Evolutionary conservation across 495 filamentous ascomycete genomes (phyloP).

Genomic region (Ascodesmis nigricans): DNA sequence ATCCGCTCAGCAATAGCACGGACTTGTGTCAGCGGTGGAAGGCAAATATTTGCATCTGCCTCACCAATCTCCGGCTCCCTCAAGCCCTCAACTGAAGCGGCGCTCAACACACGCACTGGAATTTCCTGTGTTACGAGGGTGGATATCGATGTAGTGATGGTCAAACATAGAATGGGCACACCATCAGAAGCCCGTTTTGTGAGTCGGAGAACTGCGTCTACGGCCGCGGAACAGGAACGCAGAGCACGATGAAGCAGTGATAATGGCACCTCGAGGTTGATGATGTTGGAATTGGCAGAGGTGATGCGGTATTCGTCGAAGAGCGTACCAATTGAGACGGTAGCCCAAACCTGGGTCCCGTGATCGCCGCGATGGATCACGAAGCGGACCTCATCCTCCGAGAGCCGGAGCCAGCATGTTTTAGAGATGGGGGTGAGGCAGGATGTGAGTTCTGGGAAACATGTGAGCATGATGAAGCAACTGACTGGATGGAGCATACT

Average conservation of each 20-base stretch:
- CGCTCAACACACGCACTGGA: constrained; percentile 70
- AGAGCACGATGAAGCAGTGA: constrained; percentile 61
- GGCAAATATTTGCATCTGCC: constrained; percentile 79
- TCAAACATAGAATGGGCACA: constrained; percentile 62
- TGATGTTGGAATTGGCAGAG: constrained; percentile 63
- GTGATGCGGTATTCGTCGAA: constrained; percentile 78
- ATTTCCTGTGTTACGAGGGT: constrained; percentile 69
- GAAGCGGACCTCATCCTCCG: constrained; percentile 68
- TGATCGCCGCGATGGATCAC: constrained; percentile 71
- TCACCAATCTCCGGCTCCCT: constrained; percentile 79
- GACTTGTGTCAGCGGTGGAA: constrained; percentile 61
- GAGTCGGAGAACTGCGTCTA: constrained; percentile 59
- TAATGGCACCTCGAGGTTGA: constrained; percentile 88
- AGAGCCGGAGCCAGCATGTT: constrained; percentile 80
- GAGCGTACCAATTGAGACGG: constrained; percentile 36
- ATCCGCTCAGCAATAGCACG: constrained; percentile 87
- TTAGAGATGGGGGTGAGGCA: constrained; percentile 75
- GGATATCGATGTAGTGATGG: constrained; percentile 42
- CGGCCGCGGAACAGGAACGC: constrained; percentile 54
- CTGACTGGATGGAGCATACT: constrained; percentile 48
- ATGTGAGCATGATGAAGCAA: neutral
- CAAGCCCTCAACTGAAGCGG: constrained; percentile 55
- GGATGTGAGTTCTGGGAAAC: constrained; percentile 46
- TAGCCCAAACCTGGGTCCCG: constrained; percentile 86
- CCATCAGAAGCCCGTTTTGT: constrained; percentile 61